Percentiles rank a stretch among this genome's conserved stretches.
These are phyloP conservation scores for Pichia sp. DNA, from an alignment of 1,139 yeast genomes.

Conservation along the genomic window DNA sequence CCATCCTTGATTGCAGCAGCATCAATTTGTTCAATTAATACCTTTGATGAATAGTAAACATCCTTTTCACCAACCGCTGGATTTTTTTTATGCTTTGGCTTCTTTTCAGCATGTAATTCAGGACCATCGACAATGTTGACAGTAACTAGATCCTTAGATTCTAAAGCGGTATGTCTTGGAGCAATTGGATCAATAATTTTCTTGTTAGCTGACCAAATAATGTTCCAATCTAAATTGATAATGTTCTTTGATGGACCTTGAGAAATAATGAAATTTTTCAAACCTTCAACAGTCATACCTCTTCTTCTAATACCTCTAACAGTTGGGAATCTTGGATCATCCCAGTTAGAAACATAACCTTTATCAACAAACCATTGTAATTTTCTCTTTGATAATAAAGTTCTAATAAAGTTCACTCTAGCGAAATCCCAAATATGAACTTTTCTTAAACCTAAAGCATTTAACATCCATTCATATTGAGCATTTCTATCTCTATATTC, in stretches of 20 bases:
- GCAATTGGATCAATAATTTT: slow-evolving; percentile 94
- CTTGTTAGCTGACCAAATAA: slow-evolving; percentile 96
- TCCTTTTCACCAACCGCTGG: slow-evolving; percentile 83
- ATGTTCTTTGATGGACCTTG: slow-evolving; percentile 98
- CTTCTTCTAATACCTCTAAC: slow-evolving; percentile 98
- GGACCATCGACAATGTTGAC: slow-evolving; percentile 71
- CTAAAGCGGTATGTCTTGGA: slow-evolving; percentile 87
- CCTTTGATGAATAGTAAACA: slow-evolving; percentile 58
- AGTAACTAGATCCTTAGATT: slow-evolving; percentile 51
- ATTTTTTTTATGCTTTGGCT: slow-evolving; percentile 94
- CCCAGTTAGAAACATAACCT: slow-evolving; percentile 83
- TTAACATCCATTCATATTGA: slow-evolving; percentile 93
- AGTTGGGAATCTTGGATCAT: slow-evolving; percentile 98
- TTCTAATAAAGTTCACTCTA: slow-evolving; percentile 91
- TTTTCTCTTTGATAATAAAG: slow-evolving; percentile 91
- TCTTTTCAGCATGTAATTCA: slow-evolving; percentile 56
- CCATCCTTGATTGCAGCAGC: slow-evolving; percentile 62
- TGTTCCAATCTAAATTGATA: slow-evolving; percentile 92
- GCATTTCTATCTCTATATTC: slow-evolving; percentile 98
- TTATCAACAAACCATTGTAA: slow-evolving; percentile 98
- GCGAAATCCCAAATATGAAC: slow-evolving; percentile 98
- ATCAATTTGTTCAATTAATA: slow-evolving; percentile 84
- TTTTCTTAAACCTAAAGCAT: slow-evolving; percentile 73
- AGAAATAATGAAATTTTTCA: slow-evolving; percentile 82
- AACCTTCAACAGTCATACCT: slow-evolving; percentile 98